Evolutionary conservation across 2,329 filamentous ascomycete species (phyloP), one percentile per base, ranked within the genome.

Genomic region (Cadophora sp.): DNA sequence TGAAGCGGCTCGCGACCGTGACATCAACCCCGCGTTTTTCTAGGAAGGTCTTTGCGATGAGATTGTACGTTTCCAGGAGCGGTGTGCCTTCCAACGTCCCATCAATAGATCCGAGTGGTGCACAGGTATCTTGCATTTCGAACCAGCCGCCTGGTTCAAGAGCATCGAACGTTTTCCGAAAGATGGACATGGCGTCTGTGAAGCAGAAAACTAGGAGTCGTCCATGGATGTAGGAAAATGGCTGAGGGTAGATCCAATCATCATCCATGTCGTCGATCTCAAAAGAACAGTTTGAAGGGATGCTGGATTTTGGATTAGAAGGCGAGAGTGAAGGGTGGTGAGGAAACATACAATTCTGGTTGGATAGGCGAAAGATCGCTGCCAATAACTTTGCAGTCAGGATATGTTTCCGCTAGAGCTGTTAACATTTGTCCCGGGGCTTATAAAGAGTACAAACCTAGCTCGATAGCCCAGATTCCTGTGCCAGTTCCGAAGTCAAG

Each of bases 241-340:
- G 61, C 63, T 81, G 79, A 62, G 80, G 70, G 0, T 78, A 75
- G 11, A 81, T 78, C 79, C 79, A 81, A 30, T 76, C 77, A 83
- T 74, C 71, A 58, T 72, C 70, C n/a, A 65, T 61, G 59, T 74
- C 72, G 62, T 70, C 66, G 48, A 94, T 84, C 68, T 88, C 87
- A 70, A 94, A 94, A 68, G 87, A 85, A 27, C 93, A 89, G 71
- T 94, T 94, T 20, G 85, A 84, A 0, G 91, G 90, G 1, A 92
- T 87, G 62, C 85, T 70, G 47, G 4, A 16, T 18, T 11, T 13
- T 51, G 27, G 4, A 27, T 47, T 16, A 59, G 36, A 45, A 20
- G 18, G 33, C 16, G 22, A 20, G 39, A 16, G 30, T 16, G 16
- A 39, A 16, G 43, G 14, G 33, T n/a, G 53, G 13, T 8, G 27